Conservation (phyloP, 2,329 filamentous ascomycete genomes). For the Colletotrichum tamarilloi region DNA sequence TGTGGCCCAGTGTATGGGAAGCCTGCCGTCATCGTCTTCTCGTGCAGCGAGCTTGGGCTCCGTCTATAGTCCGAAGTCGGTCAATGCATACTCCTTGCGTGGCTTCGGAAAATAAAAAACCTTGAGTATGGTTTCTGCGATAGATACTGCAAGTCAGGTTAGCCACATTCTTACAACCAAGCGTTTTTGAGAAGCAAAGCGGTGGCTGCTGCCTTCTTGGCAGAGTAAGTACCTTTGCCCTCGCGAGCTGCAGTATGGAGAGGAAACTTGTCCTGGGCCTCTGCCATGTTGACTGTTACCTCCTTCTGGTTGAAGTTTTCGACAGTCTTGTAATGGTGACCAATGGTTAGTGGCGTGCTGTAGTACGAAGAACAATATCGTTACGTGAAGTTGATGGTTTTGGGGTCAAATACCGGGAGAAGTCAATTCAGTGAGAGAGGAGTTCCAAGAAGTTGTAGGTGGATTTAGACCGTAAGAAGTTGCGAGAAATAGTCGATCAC, state of each 20-base stretch:
- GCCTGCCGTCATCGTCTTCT: conserved; percentile 87
- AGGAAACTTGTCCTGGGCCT: conserved; percentile 73
- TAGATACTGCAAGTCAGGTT: conserved; percentile 61
- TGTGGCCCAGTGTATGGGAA: conserved; percentile 93
- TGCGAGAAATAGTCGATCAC: not conserved
- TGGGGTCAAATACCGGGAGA: not conserved
- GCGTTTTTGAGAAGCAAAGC: not conserved
- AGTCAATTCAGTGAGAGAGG: not conserved
- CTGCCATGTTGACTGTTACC: conserved; percentile 35
- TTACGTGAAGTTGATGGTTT: not conserved
- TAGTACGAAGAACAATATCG: too few species aligned
- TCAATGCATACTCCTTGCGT: conserved; percentile 35
- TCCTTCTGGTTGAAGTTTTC: not conserved
- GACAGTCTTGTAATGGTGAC: not conserved
- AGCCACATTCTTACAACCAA: not conserved
- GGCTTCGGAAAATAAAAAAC: conserved; percentile 41
- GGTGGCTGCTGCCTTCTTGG: not conserved
- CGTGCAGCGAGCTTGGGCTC: conserved; percentile 80
- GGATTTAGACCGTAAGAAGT: not conserved
- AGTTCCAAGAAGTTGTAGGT: not conserved
- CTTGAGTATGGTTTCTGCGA: conserved; percentile 72
- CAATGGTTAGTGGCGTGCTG: too few species aligned
- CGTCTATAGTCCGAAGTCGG: conserved; percentile 58
- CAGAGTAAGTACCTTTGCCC: conserved; percentile 80
- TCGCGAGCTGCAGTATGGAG: conserved; percentile 90